Conservation (phyloP, 139 green algal genomes). For the Coelastrella sp. region DNA sequence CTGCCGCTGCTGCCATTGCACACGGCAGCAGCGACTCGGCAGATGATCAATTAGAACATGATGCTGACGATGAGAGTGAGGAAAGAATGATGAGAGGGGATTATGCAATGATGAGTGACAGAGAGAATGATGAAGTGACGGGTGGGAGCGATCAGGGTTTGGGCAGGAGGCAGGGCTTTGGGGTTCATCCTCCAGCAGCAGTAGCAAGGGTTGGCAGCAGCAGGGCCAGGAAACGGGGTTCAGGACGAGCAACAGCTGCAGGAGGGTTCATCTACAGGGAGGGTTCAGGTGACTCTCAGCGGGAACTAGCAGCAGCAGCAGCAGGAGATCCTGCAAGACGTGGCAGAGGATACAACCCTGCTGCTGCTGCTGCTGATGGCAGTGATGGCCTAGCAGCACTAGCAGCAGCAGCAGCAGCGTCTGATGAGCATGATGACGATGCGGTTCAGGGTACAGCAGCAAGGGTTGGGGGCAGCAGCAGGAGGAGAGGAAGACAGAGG, state of each 20-base stretch:
- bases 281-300: not conserved
- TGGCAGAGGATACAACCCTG: not conserved
- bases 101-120: not conserved
- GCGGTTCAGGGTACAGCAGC: not conserved
- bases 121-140: not conserved
- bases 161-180: not conserved
- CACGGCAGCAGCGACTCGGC: not conserved
- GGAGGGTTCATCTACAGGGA: not conserved
- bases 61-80: slow-evolving; percentile 2
- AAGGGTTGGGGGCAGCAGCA: not conserved
- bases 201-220: not conserved
- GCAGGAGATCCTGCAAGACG: not conserved
- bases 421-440: not conserved
- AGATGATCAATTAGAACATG: not conserved
- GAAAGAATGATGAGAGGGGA: not conserved
- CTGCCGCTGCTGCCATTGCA: not conserved
- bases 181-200: not conserved
- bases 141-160: not conserved
- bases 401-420: slow-evolving; percentile 16
- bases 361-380: not conserved
- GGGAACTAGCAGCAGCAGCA: not conserved
- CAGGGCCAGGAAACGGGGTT: not conserved
- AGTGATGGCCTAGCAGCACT: not conserved
- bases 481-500: not conserved
- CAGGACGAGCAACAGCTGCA: not conserved